Percentiles rank a stretch among this genome's conserved stretches.
Conservation (phyloP, 495 filamentous ascomycete species). For the Acidomyces sp. region DNA sequence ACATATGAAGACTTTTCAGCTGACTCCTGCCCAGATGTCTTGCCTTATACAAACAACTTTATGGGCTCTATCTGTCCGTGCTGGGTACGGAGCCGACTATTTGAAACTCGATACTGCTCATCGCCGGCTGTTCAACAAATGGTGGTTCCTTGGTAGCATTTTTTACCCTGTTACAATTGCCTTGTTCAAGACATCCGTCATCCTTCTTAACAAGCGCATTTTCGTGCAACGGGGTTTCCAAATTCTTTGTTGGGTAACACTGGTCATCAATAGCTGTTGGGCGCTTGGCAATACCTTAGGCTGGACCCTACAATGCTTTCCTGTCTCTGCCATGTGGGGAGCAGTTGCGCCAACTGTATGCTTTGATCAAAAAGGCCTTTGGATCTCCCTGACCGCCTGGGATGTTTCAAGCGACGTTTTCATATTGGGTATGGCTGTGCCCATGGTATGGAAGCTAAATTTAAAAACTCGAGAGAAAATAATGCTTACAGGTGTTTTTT, state of each 20-base stretch:
- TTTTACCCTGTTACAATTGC: constrained; percentile 2
- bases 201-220: constrained; percentile 6
- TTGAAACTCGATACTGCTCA: background rate
- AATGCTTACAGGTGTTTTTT: constrained; percentile 5
- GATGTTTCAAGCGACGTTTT: constrained; percentile 11
- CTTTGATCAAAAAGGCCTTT: constrained; percentile 1
- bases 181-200: constrained; percentile 8
- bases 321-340: constrained; percentile 2
- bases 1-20: background rate
- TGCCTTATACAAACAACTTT: constrained; percentile 6
- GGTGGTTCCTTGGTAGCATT: constrained; percentile 9
- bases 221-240: constrained; percentile 5
- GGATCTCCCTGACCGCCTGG: constrained; percentile 7
- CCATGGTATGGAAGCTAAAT: constrained; percentile 6
- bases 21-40: background rate
- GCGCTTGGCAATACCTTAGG: constrained; percentile 5
- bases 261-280: constrained; percentile 6
- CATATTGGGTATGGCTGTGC: background rate
- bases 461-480: constrained; percentile 1
- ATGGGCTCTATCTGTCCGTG: constrained; percentile 3
- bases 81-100: constrained; percentile 8
- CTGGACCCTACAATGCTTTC: constrained; percentile 2
- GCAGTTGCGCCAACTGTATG: background rate
- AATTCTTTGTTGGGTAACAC: constrained; percentile 1
- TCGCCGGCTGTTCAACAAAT: constrained; percentile 1